A percentile compares a stretch with the other conserved stretches of the same genome.
Evolutionary conservation across 306 rosid genomes (phyloP).

Genomic region (Corylus heterophylla): DNA sequence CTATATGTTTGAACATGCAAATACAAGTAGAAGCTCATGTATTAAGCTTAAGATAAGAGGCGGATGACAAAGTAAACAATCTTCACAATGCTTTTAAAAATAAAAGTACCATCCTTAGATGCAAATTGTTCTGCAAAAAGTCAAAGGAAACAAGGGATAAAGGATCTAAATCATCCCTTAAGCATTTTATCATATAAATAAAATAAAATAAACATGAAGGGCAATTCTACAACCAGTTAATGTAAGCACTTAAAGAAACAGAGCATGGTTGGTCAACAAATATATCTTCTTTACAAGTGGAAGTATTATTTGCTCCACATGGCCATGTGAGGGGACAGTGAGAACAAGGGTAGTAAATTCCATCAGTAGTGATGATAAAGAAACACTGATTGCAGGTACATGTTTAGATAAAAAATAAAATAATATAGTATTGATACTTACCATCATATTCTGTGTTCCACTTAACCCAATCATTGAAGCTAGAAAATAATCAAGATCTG

Average conservation of each 20-base stretch:
- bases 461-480: conserved; percentile 40
- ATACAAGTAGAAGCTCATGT: neutral
- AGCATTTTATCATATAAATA: neutral
- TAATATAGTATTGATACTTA: conserved; percentile 19
- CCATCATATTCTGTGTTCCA: conserved; percentile 37
- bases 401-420: neutral
- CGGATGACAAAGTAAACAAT: neutral
- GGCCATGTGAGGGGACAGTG: neutral
- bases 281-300: neutral
- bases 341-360: neutral
- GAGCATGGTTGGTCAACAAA: neutral
- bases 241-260: neutral
- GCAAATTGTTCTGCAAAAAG: neutral
- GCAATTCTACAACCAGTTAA: neutral
- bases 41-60: neutral
- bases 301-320: neutral
- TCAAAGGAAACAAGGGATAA: neutral
- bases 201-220: neutral
- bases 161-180: conserved; percentile 4
- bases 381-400: neutral
- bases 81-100: neutral
- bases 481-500: conserved; percentile 64
- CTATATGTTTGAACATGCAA: neutral
- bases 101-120: neutral
- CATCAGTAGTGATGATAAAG: neutral